Conservation (phyloP, 257 asterid species). For the Plectranthus barbatus region DNA sequence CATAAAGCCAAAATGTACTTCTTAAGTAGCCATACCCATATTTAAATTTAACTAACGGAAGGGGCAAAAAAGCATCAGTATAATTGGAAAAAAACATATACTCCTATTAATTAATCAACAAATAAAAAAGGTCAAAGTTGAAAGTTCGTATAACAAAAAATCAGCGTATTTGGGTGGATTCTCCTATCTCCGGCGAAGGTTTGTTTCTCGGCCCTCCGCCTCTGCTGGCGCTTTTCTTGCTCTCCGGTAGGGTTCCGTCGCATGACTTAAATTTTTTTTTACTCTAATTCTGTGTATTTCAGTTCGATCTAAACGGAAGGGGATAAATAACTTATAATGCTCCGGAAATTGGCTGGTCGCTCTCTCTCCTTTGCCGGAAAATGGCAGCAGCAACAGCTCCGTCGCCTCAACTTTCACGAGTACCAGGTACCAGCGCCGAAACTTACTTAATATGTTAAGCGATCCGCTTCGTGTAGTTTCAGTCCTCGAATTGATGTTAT, state of each 20-base stretch:
- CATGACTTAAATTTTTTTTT: neutral
- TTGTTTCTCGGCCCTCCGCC: slow-evolving; percentile 11
- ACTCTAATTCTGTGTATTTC: slow-evolving; percentile 14
- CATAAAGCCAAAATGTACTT: too few relatives aligned
- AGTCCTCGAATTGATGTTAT: too few relatives aligned
- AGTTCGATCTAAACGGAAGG: neutral
- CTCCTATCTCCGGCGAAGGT: slow-evolving; percentile 21
- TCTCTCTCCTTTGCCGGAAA: slow-evolving; percentile 85
- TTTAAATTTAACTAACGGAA: neutral
- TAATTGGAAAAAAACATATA: neutral
- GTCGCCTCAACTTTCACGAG: slow-evolving; percentile 95
- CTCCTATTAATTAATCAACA: too few relatives aligned
- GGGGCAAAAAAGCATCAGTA: neutral
- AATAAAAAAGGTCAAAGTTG: neutral
- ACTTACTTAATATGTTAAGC: neutral
- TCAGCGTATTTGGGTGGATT: neutral
- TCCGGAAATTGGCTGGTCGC: slow-evolving; percentile 66
- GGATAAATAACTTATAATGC: slow-evolving; percentile 10
- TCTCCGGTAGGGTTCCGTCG: slow-evolving; percentile 9
- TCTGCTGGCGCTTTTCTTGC: neutral
- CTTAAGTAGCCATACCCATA: too few relatives aligned
- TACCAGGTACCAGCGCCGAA: slow-evolving; percentile 51
- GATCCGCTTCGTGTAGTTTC: neutral
- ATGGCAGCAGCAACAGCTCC: slow-evolving; percentile 99
- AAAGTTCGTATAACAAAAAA: neutral